Evolutionary conservation across 164 flowering plant species (phyloP), one percentile per base, ranked within the genome.

Genomic region (Pachysandra terminalis): DNA sequence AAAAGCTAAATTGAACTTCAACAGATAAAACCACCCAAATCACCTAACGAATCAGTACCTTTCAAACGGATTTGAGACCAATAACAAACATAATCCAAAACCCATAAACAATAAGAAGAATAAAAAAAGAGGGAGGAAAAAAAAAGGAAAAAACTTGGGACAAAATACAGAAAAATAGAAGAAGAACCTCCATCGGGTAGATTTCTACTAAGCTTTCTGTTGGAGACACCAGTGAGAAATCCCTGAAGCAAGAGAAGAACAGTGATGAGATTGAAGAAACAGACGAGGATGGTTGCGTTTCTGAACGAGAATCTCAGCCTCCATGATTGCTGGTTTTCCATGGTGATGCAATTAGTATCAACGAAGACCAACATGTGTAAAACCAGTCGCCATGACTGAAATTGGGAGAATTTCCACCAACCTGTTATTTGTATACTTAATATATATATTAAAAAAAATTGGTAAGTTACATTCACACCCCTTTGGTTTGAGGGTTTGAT

Each of bases 251-350:
- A 77, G 71, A 88, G 60, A 40, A 87, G 74, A 45, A 77, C 84
- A 60, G 84, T 57, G 74, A 85, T 35, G 14, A 90, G 49, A 71
- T 93, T 93, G 67, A 87, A 71, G 57, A 85, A 74, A 58, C 90
- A 89, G 59, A 90, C 70, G 3, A 82, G 13, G 45, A 89, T 73
- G 0, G 98, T 89, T 0, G 93, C 93, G 73, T 78, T 90, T 78
- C 82, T 87, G 84, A 81, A 90, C 13, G 95, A 83, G 48, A 90
- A 62, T 19, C 81, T 75, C 60, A 75, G 16, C 60, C 79, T 80
- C 88, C 88, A 81, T 49, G 81, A 54, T 59, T 86, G 96, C 64
- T 80, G 86, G 56, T 56, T 73, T 66, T 84, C 85, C 87, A 82
- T 75, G 48, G 23, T 66, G 70, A 45, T 5, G 14, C 16, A 45